These are phyloP conservation scores for Coemansia sp. DNA, from an alignment of 192 early-diverging fungal genomes.

Conservation along the genomic window DNA sequence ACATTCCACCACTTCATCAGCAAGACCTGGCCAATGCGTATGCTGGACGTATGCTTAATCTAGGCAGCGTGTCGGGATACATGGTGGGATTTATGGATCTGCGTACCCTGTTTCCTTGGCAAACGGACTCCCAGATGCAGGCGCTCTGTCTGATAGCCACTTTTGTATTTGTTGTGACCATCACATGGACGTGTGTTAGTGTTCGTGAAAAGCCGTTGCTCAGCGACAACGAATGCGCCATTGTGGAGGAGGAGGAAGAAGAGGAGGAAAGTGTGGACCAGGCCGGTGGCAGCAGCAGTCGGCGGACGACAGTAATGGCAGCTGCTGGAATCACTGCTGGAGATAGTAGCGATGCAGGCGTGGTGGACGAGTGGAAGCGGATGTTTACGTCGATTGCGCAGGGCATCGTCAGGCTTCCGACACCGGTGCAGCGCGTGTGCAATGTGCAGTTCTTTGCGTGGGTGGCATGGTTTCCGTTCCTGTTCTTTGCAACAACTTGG, in stretches of 20 bases:
- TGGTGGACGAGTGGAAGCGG: constrained; percentile 20
- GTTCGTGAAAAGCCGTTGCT: constrained; percentile 56
- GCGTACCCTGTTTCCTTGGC: constrained; percentile 60
- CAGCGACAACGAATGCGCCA: neutral
- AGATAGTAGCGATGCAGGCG: neutral
- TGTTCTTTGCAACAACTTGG: constrained; percentile 80
- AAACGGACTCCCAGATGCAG: constrained; percentile 77
- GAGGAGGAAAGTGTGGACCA: neutral
- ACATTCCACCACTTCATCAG: constrained; percentile 75
- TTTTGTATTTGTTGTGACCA: constrained; percentile 61
- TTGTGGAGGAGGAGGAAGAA: neutral
- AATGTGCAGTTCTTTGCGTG: constrained; percentile 94
- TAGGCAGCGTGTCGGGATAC: constrained; percentile 88
- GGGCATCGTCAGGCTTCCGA: constrained; percentile 59
- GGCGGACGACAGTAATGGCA: neutral
- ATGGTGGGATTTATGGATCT: constrained; percentile 84
- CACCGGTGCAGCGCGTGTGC: constrained; percentile 77
- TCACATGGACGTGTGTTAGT: constrained; percentile 67
- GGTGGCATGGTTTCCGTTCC: constrained; percentile 97
- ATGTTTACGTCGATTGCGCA: constrained; percentile 27
- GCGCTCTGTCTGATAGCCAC: constrained; percentile 77
- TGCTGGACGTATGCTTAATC: constrained; percentile 82
- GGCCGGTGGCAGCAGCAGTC: constrained; percentile 10
- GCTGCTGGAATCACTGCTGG: too few species aligned
- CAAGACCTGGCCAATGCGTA: constrained; percentile 84